Evolutionary conservation across 108 stramenopile genomes (phyloP).

Genomic region (Skeletonema costatum): DNA sequence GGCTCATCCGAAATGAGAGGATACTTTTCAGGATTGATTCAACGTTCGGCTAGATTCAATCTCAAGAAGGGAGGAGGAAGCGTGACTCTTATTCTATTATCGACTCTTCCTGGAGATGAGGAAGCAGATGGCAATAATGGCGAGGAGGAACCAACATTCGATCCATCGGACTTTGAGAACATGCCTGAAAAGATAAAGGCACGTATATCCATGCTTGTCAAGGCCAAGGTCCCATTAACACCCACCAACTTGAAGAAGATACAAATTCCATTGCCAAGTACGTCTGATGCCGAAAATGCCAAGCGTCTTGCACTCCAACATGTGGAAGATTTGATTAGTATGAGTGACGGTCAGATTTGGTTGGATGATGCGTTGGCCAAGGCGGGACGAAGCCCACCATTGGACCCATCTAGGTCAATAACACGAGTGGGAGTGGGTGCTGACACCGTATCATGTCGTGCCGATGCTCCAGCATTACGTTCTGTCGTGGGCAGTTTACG

Average conservation of each 20-base stretch:
- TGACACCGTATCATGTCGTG: slow-evolving; percentile 78
- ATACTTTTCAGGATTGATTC: slow-evolving; percentile 84
- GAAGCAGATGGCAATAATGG: slow-evolving; percentile 19
- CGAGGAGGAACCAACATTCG: slow-evolving; percentile 50
- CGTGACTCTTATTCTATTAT: slow-evolving; percentile 73
- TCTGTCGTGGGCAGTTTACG: slow-evolving; percentile 79
- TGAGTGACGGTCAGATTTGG: slow-evolving; percentile 92
- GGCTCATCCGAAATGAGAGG: slow-evolving; percentile 89
- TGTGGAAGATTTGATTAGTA: slow-evolving; percentile 89
- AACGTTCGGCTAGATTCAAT: slow-evolving; percentile 87
- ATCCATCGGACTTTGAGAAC: slow-evolving; percentile 68
- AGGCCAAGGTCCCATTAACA: slow-evolving; percentile 81
- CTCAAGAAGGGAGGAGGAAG: slow-evolving; percentile 75
- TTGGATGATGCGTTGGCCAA: slow-evolving; percentile 58
- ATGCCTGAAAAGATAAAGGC: slow-evolving; percentile 64
- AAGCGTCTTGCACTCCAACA: slow-evolving; percentile 81
- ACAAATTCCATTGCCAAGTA: slow-evolving; percentile 74
- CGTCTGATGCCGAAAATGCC: slow-evolving; percentile 59
- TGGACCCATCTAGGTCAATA: slow-evolving; percentile 84
- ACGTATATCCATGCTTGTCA: slow-evolving; percentile 66
- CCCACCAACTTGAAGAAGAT: slow-evolving; percentile 79
- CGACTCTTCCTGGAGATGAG: slow-evolving; percentile 54
- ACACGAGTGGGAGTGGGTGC: slow-evolving; percentile 90
- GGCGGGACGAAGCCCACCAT: slow-evolving; percentile 65
- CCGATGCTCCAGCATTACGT: slow-evolving; percentile 87